Evolutionary conservation across 2,329 filamentous ascomycete genomes (phyloP), one percentile per base, ranked within the genome.

Genomic region (Pseudofabraea citricarpa): DNA sequence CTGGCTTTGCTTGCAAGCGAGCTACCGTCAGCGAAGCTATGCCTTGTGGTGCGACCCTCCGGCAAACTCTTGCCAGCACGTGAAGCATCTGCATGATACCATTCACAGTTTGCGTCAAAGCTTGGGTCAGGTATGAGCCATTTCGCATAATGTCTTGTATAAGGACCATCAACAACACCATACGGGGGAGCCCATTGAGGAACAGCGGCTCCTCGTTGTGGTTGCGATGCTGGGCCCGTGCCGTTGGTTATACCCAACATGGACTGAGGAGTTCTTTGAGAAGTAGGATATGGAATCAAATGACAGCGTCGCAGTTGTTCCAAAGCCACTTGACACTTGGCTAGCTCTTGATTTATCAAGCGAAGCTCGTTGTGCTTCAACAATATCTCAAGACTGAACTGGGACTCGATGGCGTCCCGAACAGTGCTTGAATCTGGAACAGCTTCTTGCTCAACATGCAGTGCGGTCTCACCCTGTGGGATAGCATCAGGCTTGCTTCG

Each of bases 301-400:
- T 93, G 84, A 67, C 90, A 96, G 48, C 93, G 83, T 56, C 93
- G 86, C 50, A 98, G 73, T 68, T 97, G 93, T 68, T 98, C 93
- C 54, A 97, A 75, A 9, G 90, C 89, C 51, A 90, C 73, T 69
- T 97, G 90, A 61, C 90, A 96, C 70, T 96, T 97, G 52, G 89
- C 91, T 52, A 97, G 77, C 69, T 97, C 93, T 67, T 95, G 90
- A 61, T 97, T 89, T 64, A 97, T 95, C 54, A 95, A 74, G 45
- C 90, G 87, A 47, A 97, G 70, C 70, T 98, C 93, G 58, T 93
- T 83, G 66, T 98, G 93, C 73, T 96, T 97, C 62, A 94, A 71
- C 51, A 97, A 70, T 41, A 97, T 90, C 69, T 96, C 90, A 53
- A 93, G 79, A 58, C 90, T 87, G 64, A 97, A 85, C 66, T 96